phyloP scores from a whole-genome alignment of 257 asterid species.

The Solanum clarkiae region DNA sequence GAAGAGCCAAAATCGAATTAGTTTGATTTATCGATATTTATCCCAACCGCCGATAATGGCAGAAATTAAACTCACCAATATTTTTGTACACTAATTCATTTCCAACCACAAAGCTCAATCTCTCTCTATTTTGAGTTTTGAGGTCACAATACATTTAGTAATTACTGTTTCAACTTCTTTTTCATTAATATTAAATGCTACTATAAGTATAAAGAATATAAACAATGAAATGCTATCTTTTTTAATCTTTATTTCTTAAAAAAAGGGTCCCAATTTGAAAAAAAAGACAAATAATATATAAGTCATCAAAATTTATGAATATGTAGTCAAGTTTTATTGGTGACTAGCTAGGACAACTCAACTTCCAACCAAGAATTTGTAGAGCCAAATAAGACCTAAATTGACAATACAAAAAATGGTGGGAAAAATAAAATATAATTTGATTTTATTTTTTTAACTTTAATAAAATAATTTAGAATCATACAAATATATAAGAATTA shows the following conservation, averaged over 20 bases:
- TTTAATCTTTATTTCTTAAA: not conserved
- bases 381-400: no score
- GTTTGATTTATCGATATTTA: no score
- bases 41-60: not conserved
- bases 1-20: no score
- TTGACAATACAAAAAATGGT: no score
- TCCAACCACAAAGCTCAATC: not conserved
- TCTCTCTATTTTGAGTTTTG: not conserved
- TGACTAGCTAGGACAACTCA: not conserved
- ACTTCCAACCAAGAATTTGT: not conserved
- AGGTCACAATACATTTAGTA: not conserved
- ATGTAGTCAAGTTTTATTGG: conserved; percentile 2
- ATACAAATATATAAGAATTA: no score
- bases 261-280: not conserved
- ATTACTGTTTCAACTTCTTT: not conserved
- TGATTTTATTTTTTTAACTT: no score
- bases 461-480: no score
- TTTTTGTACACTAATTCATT: not conserved
- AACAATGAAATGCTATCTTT: not conserved
- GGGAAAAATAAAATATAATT: no score
- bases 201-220: not conserved
- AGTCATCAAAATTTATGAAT: not conserved
- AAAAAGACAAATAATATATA: not conserved
- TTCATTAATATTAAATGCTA: not conserved
- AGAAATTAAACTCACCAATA: not conserved